These are phyloP conservation scores for Yarrowia sp. DNA, from an alignment of 805 yeast genomes.

Conservation along the genomic window DNA sequence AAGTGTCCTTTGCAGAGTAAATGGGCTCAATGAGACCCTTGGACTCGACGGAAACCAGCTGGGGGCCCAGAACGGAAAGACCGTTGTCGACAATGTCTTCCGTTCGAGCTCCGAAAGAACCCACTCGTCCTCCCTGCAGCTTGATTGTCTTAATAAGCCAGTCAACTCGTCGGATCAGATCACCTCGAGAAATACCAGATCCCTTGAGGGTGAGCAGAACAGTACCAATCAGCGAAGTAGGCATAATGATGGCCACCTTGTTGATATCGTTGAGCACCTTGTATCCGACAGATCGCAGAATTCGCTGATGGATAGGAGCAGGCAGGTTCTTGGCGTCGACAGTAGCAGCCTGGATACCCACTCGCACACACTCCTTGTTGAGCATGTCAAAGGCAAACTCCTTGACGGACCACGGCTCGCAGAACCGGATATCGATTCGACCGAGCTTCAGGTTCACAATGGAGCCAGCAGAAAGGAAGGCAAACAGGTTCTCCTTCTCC, in stretches of 20 bases:
- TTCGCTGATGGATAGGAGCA: slow-evolving; percentile 31
- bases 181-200: slow-evolving; percentile 42
- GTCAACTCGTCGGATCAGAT: slow-evolving; percentile 39
- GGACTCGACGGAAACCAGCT: slow-evolving; percentile 38
- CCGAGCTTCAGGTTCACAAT: slow-evolving; percentile 41
- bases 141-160: slow-evolving; percentile 41
- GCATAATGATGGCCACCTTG: slow-evolving; percentile 50
- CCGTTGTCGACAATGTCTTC: slow-evolving; percentile 42
- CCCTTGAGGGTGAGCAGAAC: slow-evolving; percentile 43
- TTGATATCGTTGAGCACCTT: slow-evolving; percentile 54
- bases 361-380: slow-evolving; percentile 29
- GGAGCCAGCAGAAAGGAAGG: slow-evolving; percentile 40
- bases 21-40: slow-evolving; percentile 42
- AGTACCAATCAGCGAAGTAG: slow-evolving; percentile 53
- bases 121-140: slow-evolving; percentile 43
- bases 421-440: slow-evolving; percentile 44
- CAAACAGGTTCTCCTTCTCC: slow-evolving; percentile 49
- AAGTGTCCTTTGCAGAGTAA: slow-evolving; percentile 47
- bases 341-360: slow-evolving; percentile 10
- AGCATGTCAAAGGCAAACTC: slow-evolving; percentile 39
- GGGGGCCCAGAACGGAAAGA: slow-evolving; percentile 42
- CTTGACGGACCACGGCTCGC: slow-evolving; percentile 45
- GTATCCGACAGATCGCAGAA: slow-evolving; percentile 54
- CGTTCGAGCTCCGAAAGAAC: slow-evolving; percentile 39
- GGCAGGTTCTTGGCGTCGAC: slow-evolving; percentile 18